Evolutionary conservation across 805 yeast species (phyloP), one percentile per base, ranked within the genome.

Genomic region (Zygotorulaspora florentina): DNA sequence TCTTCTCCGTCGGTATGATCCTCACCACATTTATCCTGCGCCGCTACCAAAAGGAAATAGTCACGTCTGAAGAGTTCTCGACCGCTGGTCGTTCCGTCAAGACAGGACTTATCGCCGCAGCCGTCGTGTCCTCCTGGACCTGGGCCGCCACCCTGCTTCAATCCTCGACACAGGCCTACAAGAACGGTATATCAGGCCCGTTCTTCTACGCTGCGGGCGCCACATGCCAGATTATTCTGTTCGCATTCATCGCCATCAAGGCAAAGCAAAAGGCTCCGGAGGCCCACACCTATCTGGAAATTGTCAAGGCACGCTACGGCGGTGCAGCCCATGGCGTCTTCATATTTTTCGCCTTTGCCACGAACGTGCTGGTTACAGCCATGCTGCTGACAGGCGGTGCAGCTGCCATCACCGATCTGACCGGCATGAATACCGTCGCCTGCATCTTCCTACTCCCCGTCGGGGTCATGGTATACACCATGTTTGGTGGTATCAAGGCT

Each of bases 111-210:
- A 83, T 88, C 51, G 82, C 91, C 4, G 82, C 95, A 7, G 96
- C 96, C 7, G 96, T 90, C 26, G 96, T 89, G 8, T 82, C 91
- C 10, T 82, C 91, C 8, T 90, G 98, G 98, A 88, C 96, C 8
- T 83, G 89, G 89, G 86, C 86, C n/a, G 87, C 88, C 2, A 86
- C 95, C 1, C 67, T 86, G 39, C 70, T 86, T 27, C 81, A 81
- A 31, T 80, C 88, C 2, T 79, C 95, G 1, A 79, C 95, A 16
- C 89, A 85, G 63, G 87, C 87, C 17, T 89, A 86, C 66, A 70
- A 70, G 35, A 73, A 80, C 47, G 98, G 98, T 58, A 77, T 90
- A 34, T 69, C 82, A 28, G 96, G 95, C 39, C 84, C 91, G 11
- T 81, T 76, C 60, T 85, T 80, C 69, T 90, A 90, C 63, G 96